Conservation (phyloP, 257 asterid species). For the Linderniella brevidens region DNA sequence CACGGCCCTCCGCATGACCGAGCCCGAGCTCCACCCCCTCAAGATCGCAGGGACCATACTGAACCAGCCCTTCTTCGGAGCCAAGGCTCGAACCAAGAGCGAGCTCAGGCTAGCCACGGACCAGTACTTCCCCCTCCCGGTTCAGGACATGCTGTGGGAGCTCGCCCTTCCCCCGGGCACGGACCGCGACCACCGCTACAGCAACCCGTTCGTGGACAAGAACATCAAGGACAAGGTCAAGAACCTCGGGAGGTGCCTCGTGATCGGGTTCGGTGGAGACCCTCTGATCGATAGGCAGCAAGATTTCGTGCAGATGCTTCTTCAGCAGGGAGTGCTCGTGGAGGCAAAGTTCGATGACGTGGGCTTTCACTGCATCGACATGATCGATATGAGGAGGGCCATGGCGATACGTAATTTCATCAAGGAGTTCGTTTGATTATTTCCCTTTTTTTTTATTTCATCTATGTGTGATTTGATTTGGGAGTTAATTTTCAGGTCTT, state of each 20-base stretch:
- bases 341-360: conserved; percentile 66
- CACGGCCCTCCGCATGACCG: conserved; percentile 30
- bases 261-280: conserved; percentile 81
- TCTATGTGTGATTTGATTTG: neutral
- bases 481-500: too few relatives aligned
- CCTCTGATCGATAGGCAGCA: conserved; percentile 74
- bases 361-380: conserved; percentile 63
- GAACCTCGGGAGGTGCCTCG: conserved; percentile 48
- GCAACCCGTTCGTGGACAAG: conserved; percentile 51
- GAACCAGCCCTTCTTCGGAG: conserved; percentile 69
- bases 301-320: conserved; percentile 44
- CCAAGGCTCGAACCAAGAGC: conserved; percentile 46
- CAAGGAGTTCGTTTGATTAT: conserved; percentile 46
- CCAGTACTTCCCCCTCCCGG: conserved; percentile 62
- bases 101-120: conserved; percentile 68
- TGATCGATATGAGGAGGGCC: conserved; percentile 43
- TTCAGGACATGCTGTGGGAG: conserved; percentile 62
- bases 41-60: conserved; percentile 34
- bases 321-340: conserved; percentile 38
- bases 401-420: conserved; percentile 34
- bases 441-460: too few relatives aligned
- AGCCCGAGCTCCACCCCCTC: conserved; percentile 28
- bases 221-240: conserved; percentile 31
- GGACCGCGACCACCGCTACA: conserved; percentile 70
- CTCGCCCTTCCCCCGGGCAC: conserved; percentile 60